Base-by-base conservation (phyloP, 768 basidiomycete genomes). In the Tylopilus subfusipes region DNA sequence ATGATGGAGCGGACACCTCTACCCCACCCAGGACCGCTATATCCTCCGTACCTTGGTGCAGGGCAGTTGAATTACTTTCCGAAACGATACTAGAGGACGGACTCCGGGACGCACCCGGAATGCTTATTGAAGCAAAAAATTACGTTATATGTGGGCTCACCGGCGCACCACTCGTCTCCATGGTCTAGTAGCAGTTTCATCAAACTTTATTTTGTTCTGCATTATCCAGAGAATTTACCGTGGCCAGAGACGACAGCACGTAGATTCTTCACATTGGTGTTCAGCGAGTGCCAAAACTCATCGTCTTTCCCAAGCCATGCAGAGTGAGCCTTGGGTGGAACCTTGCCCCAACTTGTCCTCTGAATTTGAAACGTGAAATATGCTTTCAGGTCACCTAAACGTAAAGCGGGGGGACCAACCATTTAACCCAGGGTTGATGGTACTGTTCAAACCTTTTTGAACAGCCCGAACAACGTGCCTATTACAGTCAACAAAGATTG, bases 51-150 rank as follows among this genome's bases (percentile, higher is more conserved):
- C n/a, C 85, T 86, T 25, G 47, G 39, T 21, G 38, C n/a, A 11
- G 21, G 24, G 38, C n/a, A 47, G 24, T 22, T 44, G 19, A 22
- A 54, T 55, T 4, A 42, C 47, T 12, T 51, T 46, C 19, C 22
- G 2, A 52, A 19, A 2, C 36, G 25, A 43, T 36, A 40, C 4
- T 16, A 7, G 34, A 36, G 5, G 36, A 42, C 11, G 16, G 1
- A 42, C n/a, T n/a, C n/a, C n/a, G n/a, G 3, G 42, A 65, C 64
- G 13, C 59, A 87, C 82, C 87, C 88, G 2, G 86, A 85, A 64
- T 90, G 88, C 65, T 90, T 90, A 63, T 79, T 36, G 58, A 90
- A 91, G 65, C 88, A 91, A 66, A 89, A 88, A 0, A 86, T 78
- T 10, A 86, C 77, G 38, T 80, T 71, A 56, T 82, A 82, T 4